Percentiles rank a stretch among this genome's conserved stretches.
Conservation (phyloP, 495 filamentous ascomycete species). For the Podospora tetraspora region DNA sequence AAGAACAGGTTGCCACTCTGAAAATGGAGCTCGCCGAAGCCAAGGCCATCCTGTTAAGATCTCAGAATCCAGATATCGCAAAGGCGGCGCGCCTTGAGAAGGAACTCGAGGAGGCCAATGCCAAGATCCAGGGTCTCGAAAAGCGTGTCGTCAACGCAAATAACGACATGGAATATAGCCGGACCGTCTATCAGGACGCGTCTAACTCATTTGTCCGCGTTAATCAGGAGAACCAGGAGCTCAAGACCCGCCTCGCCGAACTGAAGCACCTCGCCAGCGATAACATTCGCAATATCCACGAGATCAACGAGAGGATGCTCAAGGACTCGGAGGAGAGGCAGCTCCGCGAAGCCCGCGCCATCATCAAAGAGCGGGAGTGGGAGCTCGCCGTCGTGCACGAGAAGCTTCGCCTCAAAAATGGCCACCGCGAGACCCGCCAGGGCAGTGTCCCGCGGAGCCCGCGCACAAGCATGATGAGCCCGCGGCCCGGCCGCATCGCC, state of each 20-base stretch:
- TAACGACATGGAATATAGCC: conserved; percentile 53
- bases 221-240: conserved; percentile 44
- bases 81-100: conserved; percentile 43
- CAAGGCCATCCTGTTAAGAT: conserved; percentile 42
- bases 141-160: conserved; percentile 37
- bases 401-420: conserved; percentile 43
- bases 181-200: conserved; percentile 58
- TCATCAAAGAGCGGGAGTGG: conserved; percentile 54
- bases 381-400: conserved; percentile 44
- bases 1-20: conserved; percentile 44
- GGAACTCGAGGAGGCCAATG: conserved; percentile 26
- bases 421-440: conserved; percentile 46
- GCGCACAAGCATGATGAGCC: conserved; percentile 39
- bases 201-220: conserved; percentile 51
- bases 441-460: conserved; percentile 46
- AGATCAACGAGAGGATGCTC: conserved; percentile 42
- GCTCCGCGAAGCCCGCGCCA: conserved; percentile 50
- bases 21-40: conserved; percentile 47
- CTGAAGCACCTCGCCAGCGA: conserved; percentile 48
- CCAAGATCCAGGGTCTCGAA: conserved; percentile 36
- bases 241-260: conserved; percentile 42
- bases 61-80: conserved; percentile 44
- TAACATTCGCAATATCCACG: conserved; percentile 47
- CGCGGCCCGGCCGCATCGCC: conserved; percentile 29
- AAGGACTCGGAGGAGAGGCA: conserved; percentile 26